Base-by-base conservation (phyloP, 139 green algal species). In the Auxenochlorella protothecoides region DNA sequence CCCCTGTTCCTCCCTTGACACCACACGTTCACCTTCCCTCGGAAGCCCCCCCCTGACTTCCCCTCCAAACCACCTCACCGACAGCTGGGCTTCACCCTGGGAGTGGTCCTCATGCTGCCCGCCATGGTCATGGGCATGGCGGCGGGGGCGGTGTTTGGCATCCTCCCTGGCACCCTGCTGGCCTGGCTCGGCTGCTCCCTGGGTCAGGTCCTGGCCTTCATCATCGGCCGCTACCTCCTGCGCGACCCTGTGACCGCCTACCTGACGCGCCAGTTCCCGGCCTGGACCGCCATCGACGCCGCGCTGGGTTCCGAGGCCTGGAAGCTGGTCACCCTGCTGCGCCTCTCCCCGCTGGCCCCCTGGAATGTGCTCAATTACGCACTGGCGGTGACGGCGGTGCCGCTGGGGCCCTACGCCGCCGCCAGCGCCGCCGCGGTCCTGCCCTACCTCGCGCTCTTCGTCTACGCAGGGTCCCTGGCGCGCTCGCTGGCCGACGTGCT, bases 391-490 rank as follows among this genome's bases (percentile, higher is more conserved):
- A 89, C 85, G 5, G 72, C 68, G 15, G 76, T 89, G 12, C 74
- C 78, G 61, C 81, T 89, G 53, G 65, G 57, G 57, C 53, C 73
- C 13, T 89, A 86, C 44, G 68, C 77, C 55, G 59, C 79, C 10
- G 73, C 79, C 5, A 86, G 79, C 7, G 68, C 74, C 13, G n/a
- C 80, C 10, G 71, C 74, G 61, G 69, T 81, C 55, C 65, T 83
- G 64, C 78, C 78, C 60, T 83, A 83, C 73, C 69, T 83, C 7
- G 53, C 79, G 65, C 65, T 83, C 3, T 92, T 91, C 74, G 84
- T 89, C 2, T 95, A 95, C 73, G 79, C 93, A 59, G 89, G 89
- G 60, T 85, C 72, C 51, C 68, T 90, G 64, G 83, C 86, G 3
- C 75, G 75, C 68, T 80, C 79, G 64, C 64, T 91, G 57, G 74